Evolutionary conservation across 1,139 yeast species (phyloP), one percentile per base, ranked within the genome.

Genomic region (Yarrowia galli): DNA sequence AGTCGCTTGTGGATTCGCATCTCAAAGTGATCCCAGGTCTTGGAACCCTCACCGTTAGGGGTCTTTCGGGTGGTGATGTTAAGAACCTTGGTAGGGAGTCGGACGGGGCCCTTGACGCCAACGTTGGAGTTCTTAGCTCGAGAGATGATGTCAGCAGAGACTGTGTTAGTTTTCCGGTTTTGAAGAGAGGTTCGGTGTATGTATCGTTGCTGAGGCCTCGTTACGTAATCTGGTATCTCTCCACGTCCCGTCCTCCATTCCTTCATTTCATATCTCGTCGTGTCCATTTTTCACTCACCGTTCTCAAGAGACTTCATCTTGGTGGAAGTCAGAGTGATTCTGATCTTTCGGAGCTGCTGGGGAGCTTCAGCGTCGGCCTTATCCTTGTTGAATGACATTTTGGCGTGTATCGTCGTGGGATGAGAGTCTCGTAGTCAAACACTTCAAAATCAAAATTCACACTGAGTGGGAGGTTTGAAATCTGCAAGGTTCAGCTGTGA

Each of bases 11-110:
- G 99, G 87, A 96, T 92, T 89, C 98, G 92, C 97, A 96, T 91
- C 88, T 96, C 99, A 84, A 89, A 96, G 79, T 96, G 86, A 83
- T 96, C 99, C 98, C 98, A 96, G 79, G 99, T 96, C 93, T 96
- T 95, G 79, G 99, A 95, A 93, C 99, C 99, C 88, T 96, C 98
- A 93, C 99, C 99, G 84, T 96, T 96, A 80, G 99, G 99, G 81
- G 99, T 89, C 92, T 96, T 96, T 91, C 99, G 93, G 91, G 99
- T 95, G 86, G 97, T 88, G 86, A 96, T 88, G 85, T 91, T 92
- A 82, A 96, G 91, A 78, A 91, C 96, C 90, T 93, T 96, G 85
- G 99, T 96, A 86, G 99, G 99, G 87, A 96, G 85, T 90, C 99
- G 92, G 81, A 96, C 97, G 78, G 99, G 99, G 80, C 99, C 99